Base-by-base conservation (phyloP, 1,139 yeast species). In the Taphrina communis region DNA sequence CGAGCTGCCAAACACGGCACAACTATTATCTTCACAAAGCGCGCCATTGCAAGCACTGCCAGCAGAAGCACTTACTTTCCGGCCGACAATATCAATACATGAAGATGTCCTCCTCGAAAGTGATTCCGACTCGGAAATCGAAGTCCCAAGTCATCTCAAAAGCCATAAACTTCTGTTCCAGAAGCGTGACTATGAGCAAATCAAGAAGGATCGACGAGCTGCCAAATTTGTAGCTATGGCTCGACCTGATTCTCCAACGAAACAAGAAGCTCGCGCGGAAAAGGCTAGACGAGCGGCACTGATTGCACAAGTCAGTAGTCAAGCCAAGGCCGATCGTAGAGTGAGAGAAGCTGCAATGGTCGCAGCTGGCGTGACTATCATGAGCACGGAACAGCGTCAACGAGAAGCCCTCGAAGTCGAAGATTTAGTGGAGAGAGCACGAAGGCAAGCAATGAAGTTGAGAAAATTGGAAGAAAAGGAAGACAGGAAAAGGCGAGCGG, bases 371-470 rank as follows among this genome's bases (percentile, higher is more conserved):
- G 73, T 76, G 1, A 73, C 72, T 5, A 62, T 77, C 6, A 48
- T 72, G 42, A 72, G 74, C 21, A 72, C 72, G 35, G 76, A 74
- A 38, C 78, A 78, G 65, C 73, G 70, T 50, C 73, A 72, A 41
- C 73, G 76, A 66, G 79, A 77, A 55, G 76, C 75, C 14, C 76
- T 76, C 56, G 76, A 79, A 48, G 81, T 82, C 2, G 86, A 82
- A 70, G 77, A 79, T n/a, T 79, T 88, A 59, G 80, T 88, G 72
- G 91, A 88, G 73, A 82, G 85, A 70, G 93, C 88, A 75, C 73
- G 77, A 44, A 72, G 75, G 14, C 72, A 73, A 46, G 81, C 78
- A 7, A 79, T 74, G 55, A 75, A 74, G 44, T 60, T 78, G 31
- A 71, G 78, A 46, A 59, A 70, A 84, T 80, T 42, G 78, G 85